Conservation (phyloP, 495 filamentous ascomycete species). For the Recurvomyces mirabilis region DNA sequence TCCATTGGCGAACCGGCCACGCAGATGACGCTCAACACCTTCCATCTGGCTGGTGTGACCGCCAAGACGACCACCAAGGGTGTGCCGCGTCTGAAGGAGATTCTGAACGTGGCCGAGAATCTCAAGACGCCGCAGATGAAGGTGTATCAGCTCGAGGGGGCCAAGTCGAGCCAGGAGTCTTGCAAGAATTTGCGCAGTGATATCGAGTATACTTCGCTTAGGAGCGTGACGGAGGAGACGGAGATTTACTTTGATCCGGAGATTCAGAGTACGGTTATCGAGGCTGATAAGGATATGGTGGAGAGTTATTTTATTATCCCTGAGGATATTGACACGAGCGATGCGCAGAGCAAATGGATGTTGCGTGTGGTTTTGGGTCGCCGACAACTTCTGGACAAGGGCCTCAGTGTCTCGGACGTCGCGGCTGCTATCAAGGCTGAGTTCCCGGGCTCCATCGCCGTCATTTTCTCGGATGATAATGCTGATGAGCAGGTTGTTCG, state of each 20-base stretch:
- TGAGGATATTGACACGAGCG: conserved; percentile 63
- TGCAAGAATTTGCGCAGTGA: conserved; percentile 77
- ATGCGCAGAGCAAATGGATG: conserved; percentile 83
- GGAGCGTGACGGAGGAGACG: conserved; percentile 77
- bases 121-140: conserved; percentile 98
- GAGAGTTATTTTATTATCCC: conserved; percentile 95
- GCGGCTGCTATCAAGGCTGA: conserved; percentile 77
- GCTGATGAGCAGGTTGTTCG: conserved; percentile 91
- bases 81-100: conserved; percentile 98
- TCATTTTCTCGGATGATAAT: conserved; percentile 97
- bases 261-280: conserved; percentile 70
- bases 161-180: conserved; percentile 53
- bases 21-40: conserved; percentile 99
- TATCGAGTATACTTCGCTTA: conserved; percentile 90
- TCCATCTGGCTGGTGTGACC: conserved; percentile 99
- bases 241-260: conserved; percentile 98
- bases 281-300: conserved; percentile 83
- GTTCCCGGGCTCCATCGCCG: conserved; percentile 75
- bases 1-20: conserved; percentile 98
- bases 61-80: conserved; percentile 99
- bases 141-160: conserved; percentile 61
- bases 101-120: conserved; percentile 91
- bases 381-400: conserved; percentile 89
- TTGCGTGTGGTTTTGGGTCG: conserved; percentile 89
- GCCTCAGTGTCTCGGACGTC: conserved; percentile 81